A percentile compares a stretch with the other conserved stretches of the same genome.
phyloP scores from a whole-genome alignment of 495 filamentous ascomycete genomes.

The Hypomontagnella monticulosa region DNA sequence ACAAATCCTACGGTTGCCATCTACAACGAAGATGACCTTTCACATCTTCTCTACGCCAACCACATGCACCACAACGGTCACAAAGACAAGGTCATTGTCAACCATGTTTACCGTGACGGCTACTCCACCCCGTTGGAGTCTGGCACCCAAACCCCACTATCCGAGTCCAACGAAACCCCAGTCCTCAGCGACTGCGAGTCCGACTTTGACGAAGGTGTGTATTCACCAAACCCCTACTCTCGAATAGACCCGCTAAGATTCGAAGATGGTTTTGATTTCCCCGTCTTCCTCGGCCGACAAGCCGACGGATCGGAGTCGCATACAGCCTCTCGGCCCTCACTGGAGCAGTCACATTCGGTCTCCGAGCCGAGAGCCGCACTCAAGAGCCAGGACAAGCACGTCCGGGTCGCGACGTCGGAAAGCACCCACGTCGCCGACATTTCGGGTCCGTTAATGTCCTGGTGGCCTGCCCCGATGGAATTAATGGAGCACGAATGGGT shows the following conservation, averaged over 20 bases:
- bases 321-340: not conserved
- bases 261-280: constrained; percentile 41
- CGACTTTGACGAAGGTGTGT: constrained; percentile 40
- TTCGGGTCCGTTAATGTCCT: constrained; percentile 41
- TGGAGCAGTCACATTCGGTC: not conserved
- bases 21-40: constrained; percentile 56
- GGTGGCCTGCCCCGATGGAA: constrained; percentile 41
- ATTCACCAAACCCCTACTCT: constrained; percentile 16
- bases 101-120: constrained; percentile 37
- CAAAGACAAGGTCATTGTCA: constrained; percentile 38
- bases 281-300: constrained; percentile 47
- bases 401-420: constrained; percentile 20
- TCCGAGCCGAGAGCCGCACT: not conserved
- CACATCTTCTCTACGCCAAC: constrained; percentile 44
- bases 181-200: constrained; percentile 48
- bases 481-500: constrained; percentile 41
- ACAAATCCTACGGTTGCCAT: constrained; percentile 51
- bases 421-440: constrained; percentile 27
- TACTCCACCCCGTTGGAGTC: constrained; percentile 28
- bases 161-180: constrained; percentile 38
- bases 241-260: constrained; percentile 31
- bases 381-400: constrained; percentile 11
- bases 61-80: constrained; percentile 36
- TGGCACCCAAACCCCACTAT: constrained; percentile 32
- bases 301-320: constrained; percentile 25